phyloP scores from a whole-genome alignment of 768 basidiomycete species.

The Pleurotus pulmonarius region DNA sequence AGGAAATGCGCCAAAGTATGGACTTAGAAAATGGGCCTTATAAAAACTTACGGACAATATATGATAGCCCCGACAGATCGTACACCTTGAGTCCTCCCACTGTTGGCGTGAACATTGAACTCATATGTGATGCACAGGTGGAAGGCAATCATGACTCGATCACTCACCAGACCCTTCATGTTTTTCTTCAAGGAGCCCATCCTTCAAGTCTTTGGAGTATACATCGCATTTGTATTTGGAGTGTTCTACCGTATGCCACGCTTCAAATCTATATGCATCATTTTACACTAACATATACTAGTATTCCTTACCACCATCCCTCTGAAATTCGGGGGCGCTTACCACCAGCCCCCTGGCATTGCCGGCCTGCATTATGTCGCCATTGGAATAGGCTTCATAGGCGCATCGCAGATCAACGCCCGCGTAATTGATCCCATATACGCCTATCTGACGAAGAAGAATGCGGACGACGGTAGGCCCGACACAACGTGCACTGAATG shows the following conservation, averaged over 20 bases:
- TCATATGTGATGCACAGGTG: conserved; percentile 30
- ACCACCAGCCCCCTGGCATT: conserved; percentile 53
- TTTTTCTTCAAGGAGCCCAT: conserved; percentile 62
- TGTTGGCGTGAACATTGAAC: neutral
- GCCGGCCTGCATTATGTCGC: conserved; percentile 70
- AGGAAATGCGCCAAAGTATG: conserved; percentile 36
- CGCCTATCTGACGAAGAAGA: conserved; percentile 42
- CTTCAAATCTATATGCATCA: conserved; percentile 1
- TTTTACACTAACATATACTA: conserved; percentile 16
- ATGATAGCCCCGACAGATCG: conserved; percentile 38
- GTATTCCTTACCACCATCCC: conserved; percentile 70
- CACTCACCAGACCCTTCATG: conserved; percentile 65
- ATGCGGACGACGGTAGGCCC: conserved; percentile 41
- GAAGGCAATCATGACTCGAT: conserved; percentile 44
- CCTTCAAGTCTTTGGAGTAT: conserved; percentile 61
- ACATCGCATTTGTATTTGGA: conserved; percentile 71
- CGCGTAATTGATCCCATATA: conserved; percentile 55
- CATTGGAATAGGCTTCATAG: conserved; percentile 59
- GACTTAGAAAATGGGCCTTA: conserved; percentile 43
- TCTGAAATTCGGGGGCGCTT: conserved; percentile 49
- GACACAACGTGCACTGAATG: no score
- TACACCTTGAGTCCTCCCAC: conserved; percentile 20
- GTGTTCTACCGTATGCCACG: conserved; percentile 44
- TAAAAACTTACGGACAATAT: conserved; percentile 43
- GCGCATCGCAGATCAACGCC: conserved; percentile 53